Evolutionary conservation across 2,329 filamentous ascomycete genomes (phyloP).

Genomic region (Coniochaeta pulveracea): DNA sequence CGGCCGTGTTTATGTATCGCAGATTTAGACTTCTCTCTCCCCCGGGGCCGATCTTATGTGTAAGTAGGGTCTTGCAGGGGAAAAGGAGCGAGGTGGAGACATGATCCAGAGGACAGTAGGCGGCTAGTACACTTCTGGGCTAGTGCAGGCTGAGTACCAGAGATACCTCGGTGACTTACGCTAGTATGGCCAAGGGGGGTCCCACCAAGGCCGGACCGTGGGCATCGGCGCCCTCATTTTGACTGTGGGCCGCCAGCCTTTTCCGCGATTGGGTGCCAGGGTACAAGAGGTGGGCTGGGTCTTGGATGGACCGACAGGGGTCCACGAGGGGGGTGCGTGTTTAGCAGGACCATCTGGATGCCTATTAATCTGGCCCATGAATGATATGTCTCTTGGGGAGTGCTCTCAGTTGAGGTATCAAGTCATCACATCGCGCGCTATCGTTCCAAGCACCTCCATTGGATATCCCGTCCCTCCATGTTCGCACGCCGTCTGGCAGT

Average conservation of each 20-base stretch:
- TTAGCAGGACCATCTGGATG: too few relatives aligned
- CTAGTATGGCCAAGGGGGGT: conserved; percentile 1
- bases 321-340: too few relatives aligned
- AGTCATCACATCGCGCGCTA: too few relatives aligned
- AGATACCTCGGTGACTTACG: conserved; percentile 1
- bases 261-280: conserved; percentile 1
- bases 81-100: conserved; percentile 2
- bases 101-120: background rate
- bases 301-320: too few relatives aligned
- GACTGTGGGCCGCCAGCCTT: conserved; percentile 3
- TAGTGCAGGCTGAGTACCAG: background rate
- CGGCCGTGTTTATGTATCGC: too few relatives aligned
- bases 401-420: too few relatives aligned
- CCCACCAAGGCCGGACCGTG: background rate
- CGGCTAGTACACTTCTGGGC: background rate
- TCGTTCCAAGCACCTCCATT: too few relatives aligned
- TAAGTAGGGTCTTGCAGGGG: too few relatives aligned
- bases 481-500: background rate
- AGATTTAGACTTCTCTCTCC: too few relatives aligned
- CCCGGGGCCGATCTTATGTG: too few relatives aligned
- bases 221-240: conserved; percentile 3
- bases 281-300: background rate
- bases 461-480: background rate
- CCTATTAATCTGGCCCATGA: too few relatives aligned
- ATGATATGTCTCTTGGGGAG: too few relatives aligned